Evolutionary conservation across 441 rosid species (phyloP), one percentile per base, ranked within the genome.

Genomic region (Corymbia calophylla): DNA sequence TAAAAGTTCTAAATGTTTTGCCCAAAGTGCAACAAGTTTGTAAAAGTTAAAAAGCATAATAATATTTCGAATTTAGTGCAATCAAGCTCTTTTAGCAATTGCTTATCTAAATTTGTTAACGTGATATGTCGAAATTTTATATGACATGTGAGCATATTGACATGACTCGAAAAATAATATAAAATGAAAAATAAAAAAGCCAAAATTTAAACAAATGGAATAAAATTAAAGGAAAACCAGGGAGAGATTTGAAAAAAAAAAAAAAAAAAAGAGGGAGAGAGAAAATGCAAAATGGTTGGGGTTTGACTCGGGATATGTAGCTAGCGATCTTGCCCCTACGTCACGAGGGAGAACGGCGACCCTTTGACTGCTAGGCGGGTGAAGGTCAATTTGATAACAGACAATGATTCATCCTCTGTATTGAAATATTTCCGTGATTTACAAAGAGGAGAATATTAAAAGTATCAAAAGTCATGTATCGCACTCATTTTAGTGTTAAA

Each of bases 301-400:
- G 16, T 31, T 62, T 66, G 39, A 66, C 23, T 31, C 35, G 2
- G 3, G 77, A 32, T 17, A 2, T 8, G 44, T 21, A 31, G 39
- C 21, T 9, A 15, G 12, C 6, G 77, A 16, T 32, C 3, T 16
- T 17, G 23, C 77, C 39, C 44, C 21, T 19, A 8, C 6, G 23
- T 31, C 44, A 31, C 6, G 0, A 1, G 0, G 44, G 23, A 66
- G 44, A 66, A 5, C 0, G 19, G 35, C 5, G 70, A 64, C 35
- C 18, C 70, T n/a, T n/a, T n/a, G n/a, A n/a, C n/a, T n/a, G n/a
- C n/a, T n/a, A n/a, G n/a, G n/a, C n/a, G n/a, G 39, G 8, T 31
- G 73, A 39, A n/a, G 73, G 39, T 2, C 0, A 19, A n/a, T 17
- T 25, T 58, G n/a, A 4, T 2, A 58, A 39, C 44, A 39, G 44